Evolutionary conservation across 306 rosid species (phyloP).

Genomic region (Sindora glabra): DNA sequence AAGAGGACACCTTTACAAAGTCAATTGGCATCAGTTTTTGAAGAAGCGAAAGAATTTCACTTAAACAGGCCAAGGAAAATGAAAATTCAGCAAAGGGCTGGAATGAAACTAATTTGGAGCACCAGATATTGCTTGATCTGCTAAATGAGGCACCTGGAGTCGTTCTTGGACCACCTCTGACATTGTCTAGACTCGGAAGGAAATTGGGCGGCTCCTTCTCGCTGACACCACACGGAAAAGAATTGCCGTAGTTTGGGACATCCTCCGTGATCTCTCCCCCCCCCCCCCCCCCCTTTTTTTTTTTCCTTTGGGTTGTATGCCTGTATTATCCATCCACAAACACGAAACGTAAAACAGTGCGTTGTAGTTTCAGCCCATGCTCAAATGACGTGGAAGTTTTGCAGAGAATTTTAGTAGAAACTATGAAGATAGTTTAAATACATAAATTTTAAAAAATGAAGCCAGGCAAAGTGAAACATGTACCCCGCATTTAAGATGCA

Average conservation of each 20-base stretch:
- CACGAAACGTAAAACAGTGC: too few relatives aligned
- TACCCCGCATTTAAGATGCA: too few relatives aligned
- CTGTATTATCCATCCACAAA: too few relatives aligned
- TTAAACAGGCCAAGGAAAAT: slow-evolving; percentile 23
- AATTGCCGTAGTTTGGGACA: slow-evolving; percentile 58
- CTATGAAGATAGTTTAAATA: too few relatives aligned
- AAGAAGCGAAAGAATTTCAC: slow-evolving; percentile 76
- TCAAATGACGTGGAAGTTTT: too few relatives aligned
- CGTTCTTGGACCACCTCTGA: slow-evolving; percentile 54
- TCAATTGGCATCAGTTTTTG: slow-evolving; percentile 72
- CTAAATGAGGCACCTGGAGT: slow-evolving; percentile 69
- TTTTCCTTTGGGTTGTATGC: too few relatives aligned
- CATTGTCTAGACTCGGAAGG: slow-evolving; percentile 42
- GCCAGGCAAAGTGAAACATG: too few relatives aligned
- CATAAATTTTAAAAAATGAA: too few relatives aligned
- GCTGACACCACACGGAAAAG: slow-evolving; percentile 50
- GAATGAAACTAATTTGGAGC: slow-evolving; percentile 35
- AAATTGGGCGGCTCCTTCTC: slow-evolving; percentile 27
- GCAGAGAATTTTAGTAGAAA: too few relatives aligned
- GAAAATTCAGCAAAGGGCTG: slow-evolving; percentile 31
- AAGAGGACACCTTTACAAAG: slow-evolving; percentile 52
- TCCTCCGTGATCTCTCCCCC: slow-evolving; percentile 26
- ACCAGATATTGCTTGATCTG: slow-evolving; percentile 56
- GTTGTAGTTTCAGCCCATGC: too few relatives aligned
- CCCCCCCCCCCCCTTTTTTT: too few relatives aligned